A percentile compares a stretch with the other conserved stretches of the same genome.
These are phyloP conservation scores for Achaetomium macrosporum DNA, from an alignment of 2,329 filamentous ascomycete species.

Conservation along the genomic window DNA sequence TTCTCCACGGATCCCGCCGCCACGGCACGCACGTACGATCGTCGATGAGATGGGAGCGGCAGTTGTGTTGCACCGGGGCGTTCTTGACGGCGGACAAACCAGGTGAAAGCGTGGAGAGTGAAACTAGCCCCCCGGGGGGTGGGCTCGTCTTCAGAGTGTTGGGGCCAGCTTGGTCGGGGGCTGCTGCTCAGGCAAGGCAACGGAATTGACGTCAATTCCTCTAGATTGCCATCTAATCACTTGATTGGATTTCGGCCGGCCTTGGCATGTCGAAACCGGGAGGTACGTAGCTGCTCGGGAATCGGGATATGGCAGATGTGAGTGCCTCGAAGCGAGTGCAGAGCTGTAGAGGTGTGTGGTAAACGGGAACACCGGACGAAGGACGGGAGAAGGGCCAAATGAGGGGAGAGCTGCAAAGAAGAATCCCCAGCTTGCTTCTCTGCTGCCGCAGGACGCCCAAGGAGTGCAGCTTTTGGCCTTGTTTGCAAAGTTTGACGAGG, in stretches of 20 bases:
- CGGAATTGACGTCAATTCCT: conserved; percentile 27
- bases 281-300: conserved; percentile 8
- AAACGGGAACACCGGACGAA: too few relatives aligned
- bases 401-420: too few relatives aligned
- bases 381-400: too few relatives aligned
- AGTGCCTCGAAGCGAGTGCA: neutral
- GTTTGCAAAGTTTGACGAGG: too few relatives aligned
- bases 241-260: conserved; percentile 20
- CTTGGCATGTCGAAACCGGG: conserved; percentile 21
- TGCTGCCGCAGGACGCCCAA: too few relatives aligned
- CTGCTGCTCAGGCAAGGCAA: conserved; percentile 15
- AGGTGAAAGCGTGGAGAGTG: conserved; percentile 21
- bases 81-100: conserved; percentile 20
- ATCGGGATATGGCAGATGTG: neutral
- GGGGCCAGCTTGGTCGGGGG: conserved; percentile 13
- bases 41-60: conserved; percentile 16
- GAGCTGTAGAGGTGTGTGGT: too few relatives aligned
- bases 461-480: too few relatives aligned
- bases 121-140: conserved; percentile 4
- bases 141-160: conserved; percentile 1
- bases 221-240: conserved; percentile 27
- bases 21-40: conserved; percentile 10
- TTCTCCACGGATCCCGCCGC: conserved; percentile 21
- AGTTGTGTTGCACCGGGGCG: conserved; percentile 25
- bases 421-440: too few relatives aligned